Conservation (phyloP, 2,329 filamentous ascomycete species). For the Fusarium lyarnte region DNA sequence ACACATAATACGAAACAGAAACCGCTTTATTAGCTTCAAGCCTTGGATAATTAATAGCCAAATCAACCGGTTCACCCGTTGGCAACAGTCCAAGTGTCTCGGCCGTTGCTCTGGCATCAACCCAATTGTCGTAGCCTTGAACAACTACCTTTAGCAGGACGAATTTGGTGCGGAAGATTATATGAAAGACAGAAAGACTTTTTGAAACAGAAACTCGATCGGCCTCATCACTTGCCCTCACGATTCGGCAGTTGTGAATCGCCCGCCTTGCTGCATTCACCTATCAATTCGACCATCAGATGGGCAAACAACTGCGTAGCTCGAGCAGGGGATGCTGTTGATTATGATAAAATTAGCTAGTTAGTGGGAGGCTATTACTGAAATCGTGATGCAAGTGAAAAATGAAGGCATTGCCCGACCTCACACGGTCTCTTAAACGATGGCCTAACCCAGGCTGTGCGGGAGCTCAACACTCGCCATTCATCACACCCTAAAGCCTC, state of each 20-base stretch:
- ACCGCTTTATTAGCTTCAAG: too few species aligned
- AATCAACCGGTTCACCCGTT: too few species aligned
- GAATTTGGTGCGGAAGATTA: fast-evolving
- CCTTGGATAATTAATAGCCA: fast-evolving
- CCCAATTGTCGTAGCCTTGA: fast-evolving
- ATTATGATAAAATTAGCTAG: not conserved
- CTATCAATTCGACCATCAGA: not conserved
- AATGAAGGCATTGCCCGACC: not conserved
- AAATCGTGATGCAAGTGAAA: not conserved
- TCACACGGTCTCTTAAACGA: not conserved
- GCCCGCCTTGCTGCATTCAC: not conserved
- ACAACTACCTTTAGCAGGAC: not conserved
- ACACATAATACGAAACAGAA: too few species aligned
- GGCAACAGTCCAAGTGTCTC: not conserved
- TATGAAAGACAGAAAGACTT: fast-evolving
- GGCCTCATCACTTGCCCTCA: fast-evolving
- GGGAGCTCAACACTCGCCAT: not conserved
- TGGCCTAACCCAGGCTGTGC: not conserved
- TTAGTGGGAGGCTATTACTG: not conserved
- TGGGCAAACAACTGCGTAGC: fast-evolving
- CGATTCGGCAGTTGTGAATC: not conserved
- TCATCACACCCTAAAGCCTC: not conserved
- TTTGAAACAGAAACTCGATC: fast-evolving
- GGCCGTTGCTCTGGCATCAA: not conserved
- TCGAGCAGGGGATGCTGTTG: not conserved